Conservation (phyloP, 352 stramenopile genomes). For the Phytophthora capsici region DNA sequence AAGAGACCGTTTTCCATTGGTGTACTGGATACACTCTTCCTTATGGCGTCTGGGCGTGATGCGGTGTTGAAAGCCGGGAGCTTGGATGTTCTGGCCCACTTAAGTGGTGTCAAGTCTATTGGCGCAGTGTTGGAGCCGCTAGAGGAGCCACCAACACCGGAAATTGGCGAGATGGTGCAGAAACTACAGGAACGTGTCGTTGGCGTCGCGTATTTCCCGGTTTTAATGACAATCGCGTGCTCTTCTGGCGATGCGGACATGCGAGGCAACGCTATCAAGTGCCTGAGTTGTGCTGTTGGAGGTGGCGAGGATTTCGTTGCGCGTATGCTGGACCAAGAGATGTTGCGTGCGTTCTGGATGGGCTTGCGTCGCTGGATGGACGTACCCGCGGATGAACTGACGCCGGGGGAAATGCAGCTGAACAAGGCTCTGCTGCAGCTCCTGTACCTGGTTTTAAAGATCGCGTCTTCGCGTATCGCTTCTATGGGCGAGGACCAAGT, state of each 20-base stretch:
- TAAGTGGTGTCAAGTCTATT: slow-evolving; percentile 67
- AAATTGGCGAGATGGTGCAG: slow-evolving; percentile 55
- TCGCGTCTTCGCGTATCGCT: slow-evolving; percentile 56
- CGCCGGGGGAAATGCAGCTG: slow-evolving; percentile 35
- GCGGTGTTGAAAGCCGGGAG: slow-evolving; percentile 52
- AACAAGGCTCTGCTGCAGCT: slow-evolving; percentile 68
- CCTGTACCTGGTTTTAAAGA: slow-evolving; percentile 73
- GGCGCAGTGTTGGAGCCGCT: slow-evolving; percentile 51
- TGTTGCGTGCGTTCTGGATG: slow-evolving; percentile 71
- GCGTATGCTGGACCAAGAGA: slow-evolving; percentile 77
- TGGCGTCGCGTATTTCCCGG: slow-evolving; percentile 62
- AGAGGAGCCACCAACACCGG: slow-evolving; percentile 43
- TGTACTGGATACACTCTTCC: slow-evolving; percentile 78
- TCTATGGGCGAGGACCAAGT: slow-evolving; percentile 65
- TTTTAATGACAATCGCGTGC: slow-evolving; percentile 66
- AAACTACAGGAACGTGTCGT: slow-evolving; percentile 72
- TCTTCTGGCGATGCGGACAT: slow-evolving; percentile 51
- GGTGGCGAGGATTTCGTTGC: slow-evolving; percentile 58
- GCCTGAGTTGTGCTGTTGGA: slow-evolving; percentile 67
- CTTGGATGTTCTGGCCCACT: slow-evolving; percentile 56
- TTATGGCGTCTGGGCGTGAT: slow-evolving; percentile 71
- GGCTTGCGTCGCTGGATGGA: slow-evolving; percentile 73
- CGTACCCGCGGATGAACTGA: slow-evolving; percentile 40
- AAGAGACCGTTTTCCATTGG: slow-evolving; percentile 54
- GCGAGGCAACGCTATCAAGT: slow-evolving; percentile 71